Evolutionary conservation across 1,284 basidiomycete genomes (phyloP).

Genomic region (Ceratobasidium sp.): DNA sequence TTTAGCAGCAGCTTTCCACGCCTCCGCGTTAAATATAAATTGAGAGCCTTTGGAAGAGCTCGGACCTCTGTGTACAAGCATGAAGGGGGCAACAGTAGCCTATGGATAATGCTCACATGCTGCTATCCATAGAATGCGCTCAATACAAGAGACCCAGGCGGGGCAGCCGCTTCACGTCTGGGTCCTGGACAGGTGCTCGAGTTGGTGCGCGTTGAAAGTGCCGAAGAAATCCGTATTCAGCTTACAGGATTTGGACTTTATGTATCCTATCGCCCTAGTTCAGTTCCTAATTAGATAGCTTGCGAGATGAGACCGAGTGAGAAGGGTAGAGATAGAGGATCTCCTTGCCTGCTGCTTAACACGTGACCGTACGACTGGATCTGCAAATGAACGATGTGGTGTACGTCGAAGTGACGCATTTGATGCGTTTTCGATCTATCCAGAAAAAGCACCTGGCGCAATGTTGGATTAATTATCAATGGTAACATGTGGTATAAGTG

Average conservation of each 20-base stretch:
- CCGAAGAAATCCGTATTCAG: background rate
- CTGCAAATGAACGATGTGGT: background rate
- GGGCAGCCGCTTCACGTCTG: slow-evolving; percentile 39
- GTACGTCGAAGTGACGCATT: slow-evolving; percentile 4
- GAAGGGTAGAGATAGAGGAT: background rate
- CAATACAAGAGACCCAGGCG: slow-evolving; percentile 30
- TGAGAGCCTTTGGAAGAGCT: slow-evolving; percentile 37
- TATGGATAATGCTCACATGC: slow-evolving; percentile 55
- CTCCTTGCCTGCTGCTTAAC: background rate
- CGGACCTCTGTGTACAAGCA: slow-evolving; percentile 37
- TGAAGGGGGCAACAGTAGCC: background rate
- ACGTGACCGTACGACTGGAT: background rate
- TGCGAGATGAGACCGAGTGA: background rate
- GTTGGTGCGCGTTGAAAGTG: background rate
- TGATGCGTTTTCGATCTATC: slow-evolving; percentile 1
- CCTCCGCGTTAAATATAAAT: slow-evolving; percentile 30
- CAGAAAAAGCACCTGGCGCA: background rate
- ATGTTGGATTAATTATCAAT: background rate
- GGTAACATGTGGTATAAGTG: background rate
- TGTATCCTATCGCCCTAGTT: too few species aligned
- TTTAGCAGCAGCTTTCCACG: slow-evolving; percentile 24
- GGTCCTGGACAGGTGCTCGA: slow-evolving; percentile 12
- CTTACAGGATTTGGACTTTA: background rate
- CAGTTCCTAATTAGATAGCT: background rate
- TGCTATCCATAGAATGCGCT: slow-evolving; percentile 69